phyloP scores from a whole-genome alignment of 1,139 yeast genomes.

The Lodderomyces margitis region DNA sequence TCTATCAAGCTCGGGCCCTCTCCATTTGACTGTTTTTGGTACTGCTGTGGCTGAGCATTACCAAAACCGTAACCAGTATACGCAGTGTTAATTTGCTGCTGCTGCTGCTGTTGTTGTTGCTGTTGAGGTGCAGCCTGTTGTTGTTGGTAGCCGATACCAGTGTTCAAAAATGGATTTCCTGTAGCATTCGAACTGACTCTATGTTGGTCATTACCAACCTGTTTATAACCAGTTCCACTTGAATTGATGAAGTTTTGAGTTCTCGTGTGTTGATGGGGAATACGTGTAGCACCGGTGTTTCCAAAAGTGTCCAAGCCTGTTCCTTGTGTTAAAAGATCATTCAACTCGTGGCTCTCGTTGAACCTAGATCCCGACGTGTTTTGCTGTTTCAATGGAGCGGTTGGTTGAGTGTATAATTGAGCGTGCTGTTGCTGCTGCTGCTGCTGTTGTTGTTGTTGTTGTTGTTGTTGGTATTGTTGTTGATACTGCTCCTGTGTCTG shows the following conservation, averaged over 20 bases:
- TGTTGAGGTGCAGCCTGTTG: slow-evolving; percentile 39
- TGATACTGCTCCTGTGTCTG: slow-evolving; percentile 23
- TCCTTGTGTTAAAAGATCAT: slow-evolving; percentile 76
- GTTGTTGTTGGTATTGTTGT: slow-evolving; percentile 21
- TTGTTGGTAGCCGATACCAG: slow-evolving; percentile 74
- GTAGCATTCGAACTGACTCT: slow-evolving; percentile 44
- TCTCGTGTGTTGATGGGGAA: slow-evolving; percentile 91
- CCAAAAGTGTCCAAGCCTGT: slow-evolving; percentile 96
- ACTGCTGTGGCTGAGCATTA: slow-evolving; percentile 48
- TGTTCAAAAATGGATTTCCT: slow-evolving; percentile 73
- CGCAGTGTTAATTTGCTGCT: slow-evolving; percentile 26
- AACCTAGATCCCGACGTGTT: slow-evolving; percentile 38
- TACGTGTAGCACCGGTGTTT: slow-evolving; percentile 83
- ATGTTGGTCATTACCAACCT: slow-evolving; percentile 35
- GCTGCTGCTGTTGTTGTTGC: slow-evolving; percentile 18
- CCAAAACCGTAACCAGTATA: slow-evolving; percentile 96
- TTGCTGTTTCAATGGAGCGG: slow-evolving; percentile 19
- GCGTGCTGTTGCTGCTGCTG: slow-evolving; percentile 24
- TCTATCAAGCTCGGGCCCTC: slow-evolving; percentile 52
- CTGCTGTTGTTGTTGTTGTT: slow-evolving; percentile 21
- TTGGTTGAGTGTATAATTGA: slow-evolving; percentile 25
- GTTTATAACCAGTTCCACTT: slow-evolving; percentile 79
- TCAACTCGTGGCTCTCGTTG: slow-evolving; percentile 68
- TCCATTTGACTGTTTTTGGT: slow-evolving; percentile 28
- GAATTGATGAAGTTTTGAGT: slow-evolving; percentile 81